These are phyloP conservation scores for Ambrosia hybrid DNA, from an alignment of 140 eudicot genomes.

Conservation along the genomic window DNA sequence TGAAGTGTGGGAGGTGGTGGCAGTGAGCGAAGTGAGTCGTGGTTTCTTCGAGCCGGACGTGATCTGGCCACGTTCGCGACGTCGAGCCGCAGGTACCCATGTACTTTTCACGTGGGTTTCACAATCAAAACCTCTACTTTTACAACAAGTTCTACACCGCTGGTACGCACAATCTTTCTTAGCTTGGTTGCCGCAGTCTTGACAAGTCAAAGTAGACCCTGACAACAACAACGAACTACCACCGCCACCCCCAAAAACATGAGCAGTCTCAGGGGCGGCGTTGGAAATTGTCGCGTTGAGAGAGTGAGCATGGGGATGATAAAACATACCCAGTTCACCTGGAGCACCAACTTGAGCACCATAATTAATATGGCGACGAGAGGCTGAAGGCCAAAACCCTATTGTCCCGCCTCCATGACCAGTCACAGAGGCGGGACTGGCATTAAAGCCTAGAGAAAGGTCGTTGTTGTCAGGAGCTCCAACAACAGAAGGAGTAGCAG, in stretches of 20 bases:
- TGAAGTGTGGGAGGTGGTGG: constrained; percentile 78
- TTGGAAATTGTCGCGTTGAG: background rate
- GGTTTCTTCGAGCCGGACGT: constrained; percentile 64
- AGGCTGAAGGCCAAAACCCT: constrained; percentile 41
- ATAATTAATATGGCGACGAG: constrained; percentile 50
- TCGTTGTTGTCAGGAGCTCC: too few relatives aligned
- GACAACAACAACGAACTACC: constrained; percentile 2
- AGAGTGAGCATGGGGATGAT: background rate
- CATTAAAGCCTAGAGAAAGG: background rate
- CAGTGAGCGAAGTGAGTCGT: constrained; percentile 58
- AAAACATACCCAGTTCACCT: constrained; percentile 73
- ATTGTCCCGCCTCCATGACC: constrained; percentile 20
- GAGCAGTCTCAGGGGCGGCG: background rate
- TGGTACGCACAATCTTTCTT: constrained; percentile 83
- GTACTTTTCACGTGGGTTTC: constrained; percentile 93
- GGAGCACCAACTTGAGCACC: constrained; percentile 29
- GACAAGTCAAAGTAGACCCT: constrained; percentile 53
- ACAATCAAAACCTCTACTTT: constrained; percentile 82
- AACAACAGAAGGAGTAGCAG: too few relatives aligned
- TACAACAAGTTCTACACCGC: constrained; percentile 87
- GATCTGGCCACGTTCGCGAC: constrained; percentile 72
- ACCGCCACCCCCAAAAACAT: background rate
- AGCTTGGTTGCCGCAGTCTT: constrained; percentile 92
- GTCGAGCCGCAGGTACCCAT: constrained; percentile 92
- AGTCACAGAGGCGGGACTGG: constrained; percentile 13